Base-by-base conservation (phyloP, 495 filamentous ascomycete genomes). In the Oidiodendron maius region DNA sequence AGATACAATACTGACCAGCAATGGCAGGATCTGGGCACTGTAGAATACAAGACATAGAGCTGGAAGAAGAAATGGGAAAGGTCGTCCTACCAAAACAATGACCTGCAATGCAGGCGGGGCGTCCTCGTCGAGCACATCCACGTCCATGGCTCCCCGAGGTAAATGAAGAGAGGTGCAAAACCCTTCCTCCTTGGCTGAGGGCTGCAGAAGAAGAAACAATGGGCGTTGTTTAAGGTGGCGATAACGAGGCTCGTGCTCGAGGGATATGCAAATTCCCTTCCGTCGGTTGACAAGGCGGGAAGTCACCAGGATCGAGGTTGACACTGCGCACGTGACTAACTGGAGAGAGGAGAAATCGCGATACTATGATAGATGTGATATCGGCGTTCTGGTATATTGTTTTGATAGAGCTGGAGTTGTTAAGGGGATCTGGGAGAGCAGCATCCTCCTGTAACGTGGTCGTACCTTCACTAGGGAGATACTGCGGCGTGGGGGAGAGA, bases 71-170 rank as follows among this genome's bases (percentile, higher is more conserved):
- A 20, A 20, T 28, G 32, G 26, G 28, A 30, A 44, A 17, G 35
- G 39, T 15, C 16, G 26, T 78, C 86, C 78, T 72, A 91, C 86
- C 70, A 91, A 68, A 46, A 90, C 76, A 69, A 90, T 88, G 44
- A 91, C 78, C 60, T 91, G 83, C 66, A 91, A 73, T 24, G 83
- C 78, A 60, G 82, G 75, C 40, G 35, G 21, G 15, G 5, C 25
- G 28, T 37, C 38, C 21, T 40, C 46, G 12, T 18, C 41, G n/a
- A n/a, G n/a, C n/a, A n/a, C n/a, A n/a, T n/a, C n/a, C n/a, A n/a
- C n/a, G 21, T n/a, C 41, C 37, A 18, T 21, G n/a, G 2, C 2
- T 21, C 37, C 37, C 15, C 11, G 37, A 15, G 35, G 35, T 6
- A 15, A 38, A 5, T 6, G 20, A 17, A 40, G 37, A 40, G 11